Percentiles rank a stretch among this genome's conserved stretches.
Evolutionary conservation across 139 green algal genomes (phyloP).

Genomic region (Nannochloris sp.): DNA sequence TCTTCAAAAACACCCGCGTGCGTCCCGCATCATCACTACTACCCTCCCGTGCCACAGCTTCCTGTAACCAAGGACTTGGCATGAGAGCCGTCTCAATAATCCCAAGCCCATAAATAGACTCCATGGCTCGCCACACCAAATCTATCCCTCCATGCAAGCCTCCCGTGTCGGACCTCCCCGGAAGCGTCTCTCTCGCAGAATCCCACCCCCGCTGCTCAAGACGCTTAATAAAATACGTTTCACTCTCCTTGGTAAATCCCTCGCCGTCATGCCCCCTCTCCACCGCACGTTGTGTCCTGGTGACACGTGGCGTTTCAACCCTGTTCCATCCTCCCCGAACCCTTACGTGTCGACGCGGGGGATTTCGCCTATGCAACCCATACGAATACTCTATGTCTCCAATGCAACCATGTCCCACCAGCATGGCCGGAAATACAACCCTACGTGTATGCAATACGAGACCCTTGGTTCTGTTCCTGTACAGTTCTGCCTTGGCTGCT

Average conservation of each 20-base stretch:
- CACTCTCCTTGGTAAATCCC: neutral
- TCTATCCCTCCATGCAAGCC: neutral
- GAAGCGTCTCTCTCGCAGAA: neutral
- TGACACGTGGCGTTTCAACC: no score
- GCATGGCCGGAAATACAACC: no score
- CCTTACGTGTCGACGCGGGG: no score
- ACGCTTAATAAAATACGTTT: slow-evolving; percentile 6
- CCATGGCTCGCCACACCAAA: slow-evolving; percentile 9
- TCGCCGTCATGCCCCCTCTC: no score
- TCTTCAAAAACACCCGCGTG: slow-evolving; percentile 29
- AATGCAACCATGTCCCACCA: no score
- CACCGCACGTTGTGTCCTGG: no score
- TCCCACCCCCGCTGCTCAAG: slow-evolving; percentile 1
- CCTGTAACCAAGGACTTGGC: slow-evolving; percentile 16
- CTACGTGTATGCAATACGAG: no score
- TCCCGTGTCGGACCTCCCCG: neutral
- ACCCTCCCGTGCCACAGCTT: neutral
- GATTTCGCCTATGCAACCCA: no score
- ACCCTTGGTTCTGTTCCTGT: no score
- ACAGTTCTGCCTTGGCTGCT: no score
- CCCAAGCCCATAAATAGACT: slow-evolving; percentile 12
- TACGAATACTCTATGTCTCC: no score
- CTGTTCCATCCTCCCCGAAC: no score
- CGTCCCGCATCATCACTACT: neutral
- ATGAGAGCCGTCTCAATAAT: slow-evolving; percentile 17